A percentile compares a stretch with the other conserved stretches of the same genome.
phyloP scores from a whole-genome alignment of 805 yeast genomes.

The Metschnikowia lunata region DNA sequence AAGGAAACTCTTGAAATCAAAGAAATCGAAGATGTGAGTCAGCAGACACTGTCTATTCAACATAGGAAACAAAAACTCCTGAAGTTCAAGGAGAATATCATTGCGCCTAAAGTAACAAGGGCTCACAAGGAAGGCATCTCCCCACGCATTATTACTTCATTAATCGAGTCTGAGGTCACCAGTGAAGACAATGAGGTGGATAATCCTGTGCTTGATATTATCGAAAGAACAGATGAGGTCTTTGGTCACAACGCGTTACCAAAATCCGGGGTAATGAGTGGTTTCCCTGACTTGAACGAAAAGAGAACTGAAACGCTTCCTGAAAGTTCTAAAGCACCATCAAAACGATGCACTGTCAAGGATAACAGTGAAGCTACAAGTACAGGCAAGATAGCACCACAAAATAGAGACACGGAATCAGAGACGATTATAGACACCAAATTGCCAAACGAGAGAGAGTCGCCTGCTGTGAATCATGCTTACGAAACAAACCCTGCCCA shows the following conservation, averaged over 20 bases:
- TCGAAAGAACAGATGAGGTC: background rate
- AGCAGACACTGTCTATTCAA: slow-evolving; percentile 34
- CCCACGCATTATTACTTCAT: no score
- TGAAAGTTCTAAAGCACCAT: background rate
- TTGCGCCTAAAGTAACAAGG: background rate
- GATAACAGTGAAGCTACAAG: background rate
- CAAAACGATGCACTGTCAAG: background rate
- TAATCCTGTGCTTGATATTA: background rate
- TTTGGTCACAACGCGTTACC: background rate
- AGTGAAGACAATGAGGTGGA: background rate
- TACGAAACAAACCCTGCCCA: background rate
- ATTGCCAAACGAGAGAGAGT: background rate
- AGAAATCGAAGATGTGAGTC: slow-evolving; percentile 55
- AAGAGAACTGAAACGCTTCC: no score
- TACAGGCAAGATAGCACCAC: background rate
- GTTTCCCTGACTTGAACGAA: no score
- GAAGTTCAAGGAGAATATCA: slow-evolving; percentile 19
- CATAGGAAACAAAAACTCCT: slow-evolving; percentile 17
- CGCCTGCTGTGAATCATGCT: background rate
- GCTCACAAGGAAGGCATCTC: background rate
- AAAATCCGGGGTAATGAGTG: no score
- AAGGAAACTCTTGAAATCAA: slow-evolving; percentile 51
- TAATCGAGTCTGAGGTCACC: background rate
- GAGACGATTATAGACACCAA: background rate
- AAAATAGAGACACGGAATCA: background rate